Percentiles rank a stretch among this genome's conserved stretches.
Conservation (phyloP, 2,329 filamentous ascomycete genomes). For the Paraconiothyrium brasiliense region DNA sequence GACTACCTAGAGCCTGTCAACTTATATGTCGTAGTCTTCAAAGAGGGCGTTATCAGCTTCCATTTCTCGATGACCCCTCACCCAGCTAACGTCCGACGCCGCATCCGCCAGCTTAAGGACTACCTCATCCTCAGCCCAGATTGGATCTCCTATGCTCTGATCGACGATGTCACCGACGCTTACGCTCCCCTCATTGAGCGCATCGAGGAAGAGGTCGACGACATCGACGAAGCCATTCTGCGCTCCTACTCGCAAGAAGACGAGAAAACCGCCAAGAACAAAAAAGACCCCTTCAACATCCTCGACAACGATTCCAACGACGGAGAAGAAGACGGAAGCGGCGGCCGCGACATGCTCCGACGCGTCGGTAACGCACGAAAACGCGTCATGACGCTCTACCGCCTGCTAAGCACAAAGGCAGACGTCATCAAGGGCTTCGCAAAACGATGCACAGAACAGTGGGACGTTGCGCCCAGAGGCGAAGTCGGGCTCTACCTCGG, state of each 20-base stretch:
- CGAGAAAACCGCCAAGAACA: conserved; percentile 48
- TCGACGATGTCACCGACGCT: conserved; percentile 97
- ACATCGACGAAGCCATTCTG: conserved; percentile 93
- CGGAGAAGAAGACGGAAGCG: conserved; percentile 55
- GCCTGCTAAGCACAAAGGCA: conserved; percentile 93
- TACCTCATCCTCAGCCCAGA: conserved; percentile 93
- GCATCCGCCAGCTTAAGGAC: conserved; percentile 92
- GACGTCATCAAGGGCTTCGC: conserved; percentile 99
- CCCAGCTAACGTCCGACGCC: conserved; percentile 91
- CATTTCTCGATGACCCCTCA: conserved; percentile 97
- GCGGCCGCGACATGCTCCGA: conserved; percentile 83
- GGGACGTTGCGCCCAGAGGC: conserved; percentile 92
- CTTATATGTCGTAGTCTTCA: conserved; percentile 97
- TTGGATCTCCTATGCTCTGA: conserved; percentile 98
- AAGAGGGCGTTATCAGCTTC: conserved; percentile 93
- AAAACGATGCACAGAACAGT: conserved; percentile 97
- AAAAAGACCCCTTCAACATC: conserved; percentile 37
- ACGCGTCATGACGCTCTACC: conserved; percentile 95
- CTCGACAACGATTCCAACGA: conserved; percentile 49
- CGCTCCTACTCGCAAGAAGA: conserved; percentile 74
- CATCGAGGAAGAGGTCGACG: conserved; percentile 96
- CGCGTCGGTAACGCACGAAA: conserved; percentile 94
- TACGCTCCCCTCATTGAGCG: conserved; percentile 91
- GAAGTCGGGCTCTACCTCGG: conserved; percentile 98
- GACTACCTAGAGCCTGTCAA: conserved; percentile 95